Conservation (phyloP, 2,329 filamentous ascomycete genomes). For the Annulohypoxylon truncatum region DNA sequence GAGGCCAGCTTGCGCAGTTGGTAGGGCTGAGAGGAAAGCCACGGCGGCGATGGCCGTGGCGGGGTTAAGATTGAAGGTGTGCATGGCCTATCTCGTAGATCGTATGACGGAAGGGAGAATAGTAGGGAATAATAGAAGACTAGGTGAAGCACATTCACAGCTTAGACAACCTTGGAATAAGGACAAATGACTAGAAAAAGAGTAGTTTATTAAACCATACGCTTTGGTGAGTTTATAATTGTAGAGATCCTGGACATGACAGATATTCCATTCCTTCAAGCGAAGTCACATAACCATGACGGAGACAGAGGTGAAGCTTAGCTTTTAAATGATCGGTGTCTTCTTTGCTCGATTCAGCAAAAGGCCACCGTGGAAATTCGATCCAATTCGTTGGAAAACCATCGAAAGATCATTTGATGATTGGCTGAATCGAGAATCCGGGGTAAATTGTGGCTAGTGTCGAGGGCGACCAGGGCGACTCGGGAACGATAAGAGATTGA, state of each 20-base stretch:
- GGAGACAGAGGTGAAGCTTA: slow-evolving; percentile 19
- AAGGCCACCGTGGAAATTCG: slow-evolving; percentile 59
- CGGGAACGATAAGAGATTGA: not conserved
- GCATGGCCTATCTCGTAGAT: slow-evolving; percentile 56
- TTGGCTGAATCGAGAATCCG: slow-evolving; percentile 31
- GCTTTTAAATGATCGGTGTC: slow-evolving; percentile 42
- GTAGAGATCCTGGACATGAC: slow-evolving; percentile 29
- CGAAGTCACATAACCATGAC: slow-evolving; percentile 8
- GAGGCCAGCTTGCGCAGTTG: slow-evolving; percentile 75
- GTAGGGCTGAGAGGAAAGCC: slow-evolving; percentile 73
- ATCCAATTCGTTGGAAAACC: slow-evolving; percentile 31
- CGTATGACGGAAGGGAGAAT: not conserved
- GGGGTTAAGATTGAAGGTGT: slow-evolving; percentile 58
- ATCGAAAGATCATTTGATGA: slow-evolving; percentile 7
- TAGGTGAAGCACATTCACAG: slow-evolving; percentile 10
- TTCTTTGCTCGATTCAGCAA: slow-evolving; percentile 47
- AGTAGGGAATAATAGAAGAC: not conserved
- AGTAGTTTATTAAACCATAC: slow-evolving; percentile 34
- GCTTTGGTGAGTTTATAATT: slow-evolving; percentile 20
- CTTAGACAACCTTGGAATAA: not conserved
- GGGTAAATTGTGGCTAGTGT: slow-evolving; percentile 43
- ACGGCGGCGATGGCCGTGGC: slow-evolving; percentile 67
- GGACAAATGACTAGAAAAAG: slow-evolving; percentile 2
- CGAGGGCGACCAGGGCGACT: not conserved
- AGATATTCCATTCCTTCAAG: slow-evolving; percentile 28